A percentile compares a stretch with the other conserved stretches of the same genome.
phyloP scores from a whole-genome alignment of 108 stramenopile species.

The Nitzschia palea region DNA sequence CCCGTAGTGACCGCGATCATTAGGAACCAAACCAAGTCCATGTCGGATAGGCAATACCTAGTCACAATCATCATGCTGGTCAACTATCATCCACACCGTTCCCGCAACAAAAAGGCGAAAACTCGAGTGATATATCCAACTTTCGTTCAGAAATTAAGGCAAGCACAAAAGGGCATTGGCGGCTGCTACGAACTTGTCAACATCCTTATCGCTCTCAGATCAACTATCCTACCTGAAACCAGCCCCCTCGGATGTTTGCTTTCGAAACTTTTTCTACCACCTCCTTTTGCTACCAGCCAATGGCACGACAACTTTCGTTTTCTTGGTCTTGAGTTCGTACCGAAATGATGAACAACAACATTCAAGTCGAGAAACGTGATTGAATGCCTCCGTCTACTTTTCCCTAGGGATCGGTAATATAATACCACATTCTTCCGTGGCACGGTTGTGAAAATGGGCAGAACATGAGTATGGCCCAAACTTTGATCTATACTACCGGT shows the following conservation, averaged over 20 bases:
- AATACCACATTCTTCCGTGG: not conserved
- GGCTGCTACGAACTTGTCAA: not conserved
- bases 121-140: too few species aligned
- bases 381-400: slow-evolving; percentile 26
- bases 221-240: not conserved
- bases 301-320: not conserved
- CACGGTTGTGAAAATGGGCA: slow-evolving; percentile 36
- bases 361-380: slow-evolving; percentile 55
- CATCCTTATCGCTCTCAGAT: not conserved
- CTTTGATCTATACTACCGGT: slow-evolving; percentile 42
- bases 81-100: too few species aligned
- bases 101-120: too few species aligned
- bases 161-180: not conserved
- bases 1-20: too few species aligned
- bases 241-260: slow-evolving; percentile 3
- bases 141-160: not conserved
- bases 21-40: too few species aligned
- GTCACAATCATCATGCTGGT: too few species aligned
- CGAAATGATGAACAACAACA: slow-evolving; percentile 30
- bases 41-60: too few species aligned
- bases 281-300: not conserved
- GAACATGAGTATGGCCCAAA: slow-evolving; percentile 10
- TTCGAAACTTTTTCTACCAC: slow-evolving; percentile 1
- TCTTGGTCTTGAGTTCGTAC: slow-evolving; percentile 32
- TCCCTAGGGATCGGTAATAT: slow-evolving; percentile 36